A percentile compares a stretch with the other conserved stretches of the same genome.
Conservation (phyloP, 192 early-diverging fungal genomes). For the Podila epigama region DNA sequence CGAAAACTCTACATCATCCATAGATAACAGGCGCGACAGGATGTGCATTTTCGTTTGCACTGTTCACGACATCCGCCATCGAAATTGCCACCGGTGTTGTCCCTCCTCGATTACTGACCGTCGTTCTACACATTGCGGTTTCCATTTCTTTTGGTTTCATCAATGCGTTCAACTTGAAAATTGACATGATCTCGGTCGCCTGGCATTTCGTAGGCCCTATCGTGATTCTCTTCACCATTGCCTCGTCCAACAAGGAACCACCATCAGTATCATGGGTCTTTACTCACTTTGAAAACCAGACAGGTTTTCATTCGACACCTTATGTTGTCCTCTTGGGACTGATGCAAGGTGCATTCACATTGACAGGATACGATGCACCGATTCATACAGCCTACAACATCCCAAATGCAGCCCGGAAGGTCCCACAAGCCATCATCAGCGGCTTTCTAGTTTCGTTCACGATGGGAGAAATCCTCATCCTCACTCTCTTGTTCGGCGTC, state of each 20-base stretch:
- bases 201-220: conserved; percentile 29
- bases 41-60: conserved; percentile 37
- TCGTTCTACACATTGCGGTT: conserved; percentile 17
- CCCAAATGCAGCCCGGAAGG: conserved; percentile 23
- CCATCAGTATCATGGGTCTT: conserved; percentile 37
- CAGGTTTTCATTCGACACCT: conserved; percentile 34
- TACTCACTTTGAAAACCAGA: conserved; percentile 50
- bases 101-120: conserved; percentile 16
- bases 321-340: conserved; percentile 38
- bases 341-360: conserved; percentile 29
- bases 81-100: conserved; percentile 13
- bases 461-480: conserved; percentile 18
- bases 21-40: conserved; percentile 18
- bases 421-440: conserved; percentile 15
- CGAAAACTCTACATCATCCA: background rate
- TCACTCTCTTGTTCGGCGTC: conserved; percentile 28
- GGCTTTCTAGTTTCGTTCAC: conserved; percentile 24
- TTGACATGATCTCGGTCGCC: conserved; percentile 23
- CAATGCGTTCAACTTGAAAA: conserved; percentile 11
- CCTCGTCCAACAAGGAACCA: background rate
- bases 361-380: conserved; percentile 33
- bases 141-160: conserved; percentile 18
- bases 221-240: conserved; percentile 17
- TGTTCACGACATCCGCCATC: conserved; percentile 11
- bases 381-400: conserved; percentile 31